Conservation (phyloP, 106 monocot genomes). For the Gastrodia elata region DNA sequence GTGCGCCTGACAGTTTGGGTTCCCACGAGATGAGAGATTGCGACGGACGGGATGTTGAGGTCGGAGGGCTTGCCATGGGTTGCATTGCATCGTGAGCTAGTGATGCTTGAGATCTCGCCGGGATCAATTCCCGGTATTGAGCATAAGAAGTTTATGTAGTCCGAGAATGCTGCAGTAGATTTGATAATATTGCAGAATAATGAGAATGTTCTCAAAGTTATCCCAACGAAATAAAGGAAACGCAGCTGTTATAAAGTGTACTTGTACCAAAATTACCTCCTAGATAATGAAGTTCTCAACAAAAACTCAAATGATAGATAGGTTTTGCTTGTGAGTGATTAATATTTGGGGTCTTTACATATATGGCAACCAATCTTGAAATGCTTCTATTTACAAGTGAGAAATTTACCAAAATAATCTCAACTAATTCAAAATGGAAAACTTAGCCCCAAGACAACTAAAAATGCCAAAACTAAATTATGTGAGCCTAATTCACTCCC, state of each 20-base stretch:
- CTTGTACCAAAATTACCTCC: too few relatives aligned
- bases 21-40: conserved; percentile 67
- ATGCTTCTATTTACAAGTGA: too few relatives aligned
- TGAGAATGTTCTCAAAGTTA: not conserved
- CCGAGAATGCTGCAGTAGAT: conserved; percentile 48
- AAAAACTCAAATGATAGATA: not conserved
- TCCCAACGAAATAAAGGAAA: not conserved
- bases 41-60: conserved; percentile 73
- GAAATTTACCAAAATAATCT: too few relatives aligned
- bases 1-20: conserved; percentile 57
- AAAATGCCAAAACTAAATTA: too few relatives aligned
- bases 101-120: conserved; percentile 54
- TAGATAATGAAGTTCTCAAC: too few relatives aligned
- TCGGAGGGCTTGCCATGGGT: conserved; percentile 44
- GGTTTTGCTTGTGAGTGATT: not conserved
- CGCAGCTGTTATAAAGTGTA: too few relatives aligned
- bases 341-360: too few relatives aligned
- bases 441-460: too few relatives aligned
- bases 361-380: too few relatives aligned
- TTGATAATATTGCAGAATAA: not conserved
- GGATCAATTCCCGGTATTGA: conserved; percentile 55
- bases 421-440: too few relatives aligned
- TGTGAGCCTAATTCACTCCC: too few relatives aligned
- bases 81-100: conserved; percentile 44
- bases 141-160: conserved; percentile 85